A percentile compares a stretch with the other conserved stretches of the same genome.
phyloP scores from a whole-genome alignment of 208 protist genomes.

The Tritrichomonas musculus region DNA sequence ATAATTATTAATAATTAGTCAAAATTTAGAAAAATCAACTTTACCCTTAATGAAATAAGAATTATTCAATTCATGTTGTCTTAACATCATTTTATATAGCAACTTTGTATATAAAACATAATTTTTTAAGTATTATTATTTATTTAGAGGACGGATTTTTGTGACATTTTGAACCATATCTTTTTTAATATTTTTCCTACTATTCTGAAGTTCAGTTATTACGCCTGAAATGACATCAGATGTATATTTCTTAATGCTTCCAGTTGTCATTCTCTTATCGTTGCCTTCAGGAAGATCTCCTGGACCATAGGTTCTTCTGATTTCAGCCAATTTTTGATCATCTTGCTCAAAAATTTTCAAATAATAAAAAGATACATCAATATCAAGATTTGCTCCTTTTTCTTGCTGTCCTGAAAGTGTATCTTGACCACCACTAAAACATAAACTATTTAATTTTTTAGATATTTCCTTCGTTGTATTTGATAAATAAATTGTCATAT shows the following conservation, averaged over 20 bases:
- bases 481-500: neutral
- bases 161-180: neutral
- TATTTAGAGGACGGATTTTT: neutral
- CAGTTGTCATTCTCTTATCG: neutral
- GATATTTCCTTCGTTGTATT: neutral
- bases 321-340: neutral
- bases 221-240: neutral
- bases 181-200: neutral
- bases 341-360: neutral
- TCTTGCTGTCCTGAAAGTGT: neutral
- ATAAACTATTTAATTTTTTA: neutral
- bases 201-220: neutral
- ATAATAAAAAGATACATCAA: neutral
- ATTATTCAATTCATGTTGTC: no score
- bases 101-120: no score
- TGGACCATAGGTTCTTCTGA: neutral
- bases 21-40: no score
- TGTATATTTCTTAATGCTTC: neutral
- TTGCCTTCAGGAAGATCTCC: slow-evolving; percentile 7
- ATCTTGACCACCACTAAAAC: neutral
- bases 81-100: no score
- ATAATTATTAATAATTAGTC: no score
- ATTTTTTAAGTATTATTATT: no score
- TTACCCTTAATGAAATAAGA: no score
- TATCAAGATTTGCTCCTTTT: neutral